Conservation (phyloP, 129 eudicot genomes). For the carrot (Daucus carota) region DH1_v3.0 NC_030381.2:1925501-1926000, state of each 20-base stretch:
- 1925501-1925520: not conserved
- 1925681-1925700: constrained; percentile 23
- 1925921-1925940: constrained; percentile 15
- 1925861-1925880: constrained; percentile 11
- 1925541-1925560: not conserved
- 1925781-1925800: not conserved
- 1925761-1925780: not conserved
- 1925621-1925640: constrained; percentile 52
- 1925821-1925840: not conserved
- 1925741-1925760: not conserved
- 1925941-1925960: not conserved
- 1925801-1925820: not conserved
- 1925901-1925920: constrained; percentile 6
- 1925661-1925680: constrained; percentile 24
- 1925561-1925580: constrained; percentile 38
- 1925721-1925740: constrained; percentile 1
- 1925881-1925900: not conserved
- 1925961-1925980: constrained; percentile 10
- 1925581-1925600: constrained; percentile 66
- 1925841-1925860: constrained; percentile 16
- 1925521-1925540: not conserved
- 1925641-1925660: constrained; percentile 47
- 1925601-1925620: constrained; percentile 53
- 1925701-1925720: constrained; percentile 24
- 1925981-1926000: constrained; percentile 26